Evolutionary conservation across 179 eudicot species (phyloP), one percentile per base, ranked within the genome.

Genomic region (Dionaea muscipula): DNA sequence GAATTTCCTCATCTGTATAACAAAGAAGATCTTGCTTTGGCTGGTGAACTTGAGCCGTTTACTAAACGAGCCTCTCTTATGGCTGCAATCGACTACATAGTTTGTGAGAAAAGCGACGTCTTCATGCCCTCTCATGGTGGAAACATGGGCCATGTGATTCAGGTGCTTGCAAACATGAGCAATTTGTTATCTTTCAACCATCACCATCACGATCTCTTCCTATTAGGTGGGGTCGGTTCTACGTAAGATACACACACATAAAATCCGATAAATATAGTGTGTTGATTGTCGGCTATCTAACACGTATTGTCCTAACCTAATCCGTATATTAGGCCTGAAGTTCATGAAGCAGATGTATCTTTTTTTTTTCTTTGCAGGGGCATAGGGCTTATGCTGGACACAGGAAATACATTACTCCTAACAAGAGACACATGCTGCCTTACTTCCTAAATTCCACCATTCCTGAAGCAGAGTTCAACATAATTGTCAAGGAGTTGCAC

Each of bases 91-190:
- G 98, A 91, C 55, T 82, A 78, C 47, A 78, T 91, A 31, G 94
- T 91, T 39, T 77, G 91, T 27, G 96, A 84, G 69, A 77, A 75
- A 59, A 91, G 98, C 43, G 86, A 91, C 22, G 94, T 84, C 3
- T 91, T 91, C 71, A 81, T 87, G 93, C 78, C 94, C 17, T 91
- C 98, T 61, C 98, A 91, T 25, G 98, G 98, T 31, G 98, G 98
- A 60, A 91, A 91, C 66, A 87, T 91, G 96, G 93, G 94, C 25
- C 98, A 77, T 23, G 96, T 96, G 3, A 64, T 91, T 21, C 95
- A 88, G 96, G 96, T 87, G 66, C n/a, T n/a, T 5, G 13, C 35
- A 6, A 31, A 31, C 35, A 31, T 31, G 15, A 15, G 22, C 11
- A 33, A n/a, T 54, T 19, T 35, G n/a, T n/a, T n/a, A n/a, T n/a